phyloP scores from a whole-genome alignment of 306 rosid genomes.

The Pterocarpus santalinus region DNA sequence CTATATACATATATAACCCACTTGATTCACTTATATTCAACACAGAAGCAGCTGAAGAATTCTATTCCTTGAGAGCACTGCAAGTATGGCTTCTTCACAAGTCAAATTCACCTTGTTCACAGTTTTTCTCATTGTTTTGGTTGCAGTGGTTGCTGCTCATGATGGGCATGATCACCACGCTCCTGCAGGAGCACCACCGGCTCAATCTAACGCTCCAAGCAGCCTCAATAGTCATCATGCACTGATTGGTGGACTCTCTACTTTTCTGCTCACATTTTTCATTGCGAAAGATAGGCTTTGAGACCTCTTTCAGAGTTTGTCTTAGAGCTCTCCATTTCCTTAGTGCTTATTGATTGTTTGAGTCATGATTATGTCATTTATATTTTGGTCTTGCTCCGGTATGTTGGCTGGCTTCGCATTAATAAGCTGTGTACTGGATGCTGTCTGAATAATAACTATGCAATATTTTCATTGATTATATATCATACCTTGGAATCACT shows the following conservation, averaged over 20 bases:
- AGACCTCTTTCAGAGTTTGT: background rate
- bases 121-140: constrained; percentile 48
- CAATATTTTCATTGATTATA: too few species aligned
- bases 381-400: background rate
- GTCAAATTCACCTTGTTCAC: constrained; percentile 43
- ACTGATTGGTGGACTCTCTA: constrained; percentile 43
- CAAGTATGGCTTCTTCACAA: constrained; percentile 57
- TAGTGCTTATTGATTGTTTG: background rate
- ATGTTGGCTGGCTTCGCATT: background rate
- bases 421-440: too few species aligned
- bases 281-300: constrained; percentile 37
- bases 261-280: constrained; percentile 47
- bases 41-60: constrained; percentile 36
- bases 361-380: background rate
- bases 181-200: constrained; percentile 43
- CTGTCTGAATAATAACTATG: too few species aligned
- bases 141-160: constrained; percentile 51
- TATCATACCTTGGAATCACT: too few species aligned
- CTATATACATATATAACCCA: constrained; percentile 15
- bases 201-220: constrained; percentile 19
- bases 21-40: background rate
- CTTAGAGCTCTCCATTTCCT: background rate
- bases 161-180: constrained; percentile 43
- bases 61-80: background rate
- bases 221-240: constrained; percentile 48